Conservation (phyloP, 2,329 filamentous ascomycete genomes). For the Sclerotinia sclerotiorum region DNA sequence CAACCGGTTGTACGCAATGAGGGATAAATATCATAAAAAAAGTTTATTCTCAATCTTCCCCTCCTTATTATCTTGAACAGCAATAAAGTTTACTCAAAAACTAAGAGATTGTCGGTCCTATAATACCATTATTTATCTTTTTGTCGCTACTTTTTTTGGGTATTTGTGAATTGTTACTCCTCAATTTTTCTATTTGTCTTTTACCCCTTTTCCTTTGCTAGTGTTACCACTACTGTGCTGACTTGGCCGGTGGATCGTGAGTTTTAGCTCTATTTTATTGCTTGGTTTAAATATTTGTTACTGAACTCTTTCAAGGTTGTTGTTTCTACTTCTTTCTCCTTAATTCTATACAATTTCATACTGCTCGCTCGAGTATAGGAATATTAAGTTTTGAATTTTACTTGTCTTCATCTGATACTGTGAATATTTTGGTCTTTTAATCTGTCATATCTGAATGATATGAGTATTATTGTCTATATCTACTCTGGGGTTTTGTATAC, state of each 20-base stretch:
- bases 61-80: not conserved
- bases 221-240: too few species aligned
- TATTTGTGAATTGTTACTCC: not conserved
- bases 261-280: not conserved
- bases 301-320: accelerated
- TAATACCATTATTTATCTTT: accelerated
- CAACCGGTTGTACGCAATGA: too few species aligned
- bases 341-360: accelerated
- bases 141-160: accelerated
- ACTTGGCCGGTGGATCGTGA: not conserved
- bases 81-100: not conserved
- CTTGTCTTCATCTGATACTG: not conserved
- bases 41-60: not conserved
- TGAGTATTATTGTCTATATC: too few species aligned
- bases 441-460: accelerated
- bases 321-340: not conserved
- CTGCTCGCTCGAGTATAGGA: accelerated
- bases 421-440: not conserved
- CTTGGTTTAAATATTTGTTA: accelerated
- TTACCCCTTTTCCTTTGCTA: not conserved
- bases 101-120: not conserved
- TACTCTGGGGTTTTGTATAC: not conserved
- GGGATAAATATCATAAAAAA: not conserved
- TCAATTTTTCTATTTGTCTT: not conserved
- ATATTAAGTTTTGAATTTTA: accelerated